phyloP scores from a whole-genome alignment of 1,139 yeast genomes.

The Candida tropicalis region DNA sequence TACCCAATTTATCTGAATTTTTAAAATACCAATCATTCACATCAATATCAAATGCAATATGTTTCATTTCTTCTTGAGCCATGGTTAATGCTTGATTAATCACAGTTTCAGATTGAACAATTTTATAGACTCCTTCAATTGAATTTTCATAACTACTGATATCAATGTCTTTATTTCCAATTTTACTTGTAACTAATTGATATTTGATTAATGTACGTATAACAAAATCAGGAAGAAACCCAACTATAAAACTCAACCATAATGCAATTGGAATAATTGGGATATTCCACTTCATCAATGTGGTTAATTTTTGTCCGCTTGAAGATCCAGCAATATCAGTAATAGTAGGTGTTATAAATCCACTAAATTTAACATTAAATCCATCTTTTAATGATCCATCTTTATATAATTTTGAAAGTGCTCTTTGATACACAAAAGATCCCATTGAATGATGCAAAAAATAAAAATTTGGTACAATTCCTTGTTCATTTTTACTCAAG shows the following conservation, averaged over 20 bases:
- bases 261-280: conserved; percentile 36
- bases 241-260: conserved; percentile 20
- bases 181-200: conserved; percentile 8
- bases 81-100: conserved; percentile 55
- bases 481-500: conserved; percentile 15
- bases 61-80: conserved; percentile 59
- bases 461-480: conserved; percentile 35
- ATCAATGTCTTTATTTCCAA: not conserved
- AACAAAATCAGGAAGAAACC: conserved; percentile 22
- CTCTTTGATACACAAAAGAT: conserved; percentile 55
- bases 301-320: conserved; percentile 47
- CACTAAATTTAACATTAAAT: conserved; percentile 43
- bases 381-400: conserved; percentile 23
- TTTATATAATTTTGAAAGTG: conserved; percentile 29
- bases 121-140: conserved; percentile 42
- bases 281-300: conserved; percentile 27
- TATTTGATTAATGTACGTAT: conserved; percentile 7
- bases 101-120: conserved; percentile 42
- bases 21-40: conserved; percentile 54
- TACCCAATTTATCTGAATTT: conserved; percentile 4
- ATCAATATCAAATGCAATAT: conserved; percentile 43
- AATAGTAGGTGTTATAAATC: conserved; percentile 66
- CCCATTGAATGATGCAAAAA: conserved; percentile 68
- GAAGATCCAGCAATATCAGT: conserved; percentile 54
- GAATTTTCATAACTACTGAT: conserved; percentile 37